A percentile compares a stretch with the other conserved stretches of the same genome.
These are phyloP conservation scores for Arxiozyma heterogenica DNA, from an alignment of 1,139 yeast genomes.

Conservation along the genomic window DNA sequence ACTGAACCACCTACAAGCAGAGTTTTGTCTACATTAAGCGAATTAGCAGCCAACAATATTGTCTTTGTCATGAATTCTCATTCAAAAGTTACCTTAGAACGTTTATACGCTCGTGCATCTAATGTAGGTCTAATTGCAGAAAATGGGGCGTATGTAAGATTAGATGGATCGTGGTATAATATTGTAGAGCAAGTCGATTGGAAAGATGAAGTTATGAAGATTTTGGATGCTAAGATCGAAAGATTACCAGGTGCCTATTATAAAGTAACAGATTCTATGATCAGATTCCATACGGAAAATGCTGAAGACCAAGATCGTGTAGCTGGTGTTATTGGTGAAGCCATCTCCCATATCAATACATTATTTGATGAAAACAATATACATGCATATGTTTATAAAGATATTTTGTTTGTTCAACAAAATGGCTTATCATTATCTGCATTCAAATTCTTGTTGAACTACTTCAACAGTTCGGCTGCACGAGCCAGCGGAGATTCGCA, in stretches of 20 bases:
- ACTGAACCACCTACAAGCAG: conserved; percentile 44
- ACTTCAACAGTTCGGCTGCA: conserved; percentile 19
- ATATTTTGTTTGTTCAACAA: conserved; percentile 59
- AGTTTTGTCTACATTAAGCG: conserved; percentile 40
- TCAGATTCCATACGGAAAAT: conserved; percentile 63
- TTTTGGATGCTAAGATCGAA: conserved; percentile 61
- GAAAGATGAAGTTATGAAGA: conserved; percentile 52
- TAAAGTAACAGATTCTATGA: conserved; percentile 65
- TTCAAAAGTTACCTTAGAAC: conserved; percentile 54
- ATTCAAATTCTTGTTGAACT: conserved; percentile 36
- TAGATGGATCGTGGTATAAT: conserved; percentile 52
- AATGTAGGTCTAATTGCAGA: conserved; percentile 81
- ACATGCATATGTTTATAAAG: conserved; percentile 69
- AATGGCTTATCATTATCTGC: conserved; percentile 46
- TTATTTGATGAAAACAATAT: conserved; percentile 54
- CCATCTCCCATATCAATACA: conserved; percentile 77
- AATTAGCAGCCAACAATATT: conserved; percentile 45
- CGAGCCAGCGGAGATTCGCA: conserved; percentile 10
- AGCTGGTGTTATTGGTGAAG: conserved; percentile 67
- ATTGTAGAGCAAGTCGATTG: conserved; percentile 46
- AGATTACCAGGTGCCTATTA: conserved; percentile 72
- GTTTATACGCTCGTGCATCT: conserved; percentile 57
- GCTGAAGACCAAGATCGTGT: conserved; percentile 65
- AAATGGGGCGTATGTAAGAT: conserved; percentile 65
- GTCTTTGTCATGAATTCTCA: conserved; percentile 67